These are phyloP conservation scores for Endoconidiophora polonica DNA, from an alignment of 2,329 filamentous ascomycete species.

Conservation along the genomic window DNA sequence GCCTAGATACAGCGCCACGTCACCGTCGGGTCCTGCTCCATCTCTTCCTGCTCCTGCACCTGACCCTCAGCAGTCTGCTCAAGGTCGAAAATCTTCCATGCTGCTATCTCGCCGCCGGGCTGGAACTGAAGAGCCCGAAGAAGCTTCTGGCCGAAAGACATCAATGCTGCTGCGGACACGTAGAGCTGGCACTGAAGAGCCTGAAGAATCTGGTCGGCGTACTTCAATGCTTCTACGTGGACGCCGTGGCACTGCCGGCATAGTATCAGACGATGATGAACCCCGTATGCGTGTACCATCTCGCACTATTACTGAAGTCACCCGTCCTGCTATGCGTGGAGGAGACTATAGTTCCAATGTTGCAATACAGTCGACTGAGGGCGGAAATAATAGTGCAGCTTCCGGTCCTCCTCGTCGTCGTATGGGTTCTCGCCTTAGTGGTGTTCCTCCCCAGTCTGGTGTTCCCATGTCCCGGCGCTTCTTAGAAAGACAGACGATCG, in stretches of 20 bases:
- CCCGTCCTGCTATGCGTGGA: constrained; percentile 21
- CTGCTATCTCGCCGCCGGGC: constrained; percentile 30
- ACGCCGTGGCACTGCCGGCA: constrained; percentile 28
- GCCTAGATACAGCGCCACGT: constrained; percentile 25
- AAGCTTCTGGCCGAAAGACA: constrained; percentile 25
- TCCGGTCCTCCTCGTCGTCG: constrained; percentile 36
- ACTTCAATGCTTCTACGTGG: constrained; percentile 32
- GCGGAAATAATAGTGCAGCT: constrained; percentile 21
- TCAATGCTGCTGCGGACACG: constrained; percentile 27
- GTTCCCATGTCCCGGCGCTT: constrained; percentile 9
- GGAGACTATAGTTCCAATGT: constrained; percentile 16
- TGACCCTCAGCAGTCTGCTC: constrained; percentile 2
- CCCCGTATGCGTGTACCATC: constrained; percentile 38
- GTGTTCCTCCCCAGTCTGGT: constrained; percentile 8
- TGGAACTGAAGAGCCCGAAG: constrained; percentile 34
- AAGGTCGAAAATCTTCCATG: constrained; percentile 36
- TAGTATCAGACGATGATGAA: constrained; percentile 25
- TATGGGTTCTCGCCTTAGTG: constrained; percentile 28
- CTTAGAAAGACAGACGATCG: constrained; percentile 12
- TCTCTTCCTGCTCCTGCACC: constrained; percentile 19
- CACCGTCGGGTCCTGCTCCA: constrained; percentile 25
- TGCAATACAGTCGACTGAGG: constrained; percentile 13
- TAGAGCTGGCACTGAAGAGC: constrained; percentile 28
- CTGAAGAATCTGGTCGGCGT: constrained; percentile 29
- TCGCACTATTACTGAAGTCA: constrained; percentile 40